These are phyloP conservation scores for Penicillium sp. DNA, from an alignment of 2,329 filamentous ascomycete genomes.

Conservation along the genomic window DNA sequence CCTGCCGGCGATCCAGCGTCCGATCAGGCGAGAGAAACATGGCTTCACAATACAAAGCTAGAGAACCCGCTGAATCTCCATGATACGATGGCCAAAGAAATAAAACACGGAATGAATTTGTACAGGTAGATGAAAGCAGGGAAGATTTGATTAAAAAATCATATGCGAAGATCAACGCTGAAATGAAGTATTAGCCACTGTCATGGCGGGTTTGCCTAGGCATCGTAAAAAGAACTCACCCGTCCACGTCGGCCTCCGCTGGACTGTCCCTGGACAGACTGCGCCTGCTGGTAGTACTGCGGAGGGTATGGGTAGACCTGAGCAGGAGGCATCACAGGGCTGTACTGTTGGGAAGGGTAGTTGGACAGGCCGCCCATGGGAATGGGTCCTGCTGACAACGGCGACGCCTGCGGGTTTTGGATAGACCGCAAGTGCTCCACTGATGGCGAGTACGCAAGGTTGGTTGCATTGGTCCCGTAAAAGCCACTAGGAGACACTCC, in stretches of 20 bases:
- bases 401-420: slow-evolving; percentile 37
- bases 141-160: slow-evolving; percentile 32
- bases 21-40: slow-evolving; percentile 26
- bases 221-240: slow-evolving; percentile 41
- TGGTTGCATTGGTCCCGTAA: slow-evolving; percentile 35
- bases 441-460: slow-evolving; percentile 29
- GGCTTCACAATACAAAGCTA: slow-evolving; percentile 26
- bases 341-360: slow-evolving; percentile 48
- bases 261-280: slow-evolving; percentile 45
- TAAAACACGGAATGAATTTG: slow-evolving; percentile 29
- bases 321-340: slow-evolving; percentile 43
- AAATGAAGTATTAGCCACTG: neutral
- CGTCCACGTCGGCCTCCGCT: slow-evolving; percentile 55
- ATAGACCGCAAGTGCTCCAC: slow-evolving; percentile 44
- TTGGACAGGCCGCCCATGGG: slow-evolving; percentile 50
- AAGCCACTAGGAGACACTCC: slow-evolving; percentile 45
- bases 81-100: slow-evolving; percentile 23
- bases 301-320: slow-evolving; percentile 56
- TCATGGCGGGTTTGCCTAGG: slow-evolving; percentile 4
- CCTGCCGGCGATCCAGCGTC: slow-evolving; percentile 43
- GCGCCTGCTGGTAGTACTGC: slow-evolving; percentile 49
- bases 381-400: slow-evolving; percentile 36
- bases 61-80: slow-evolving; percentile 34
- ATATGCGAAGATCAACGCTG: slow-evolving; percentile 35
- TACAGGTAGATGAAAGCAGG: slow-evolving; percentile 35